Percentiles rank a stretch among this genome's conserved stretches.
Evolutionary conservation across 2,329 filamentous ascomycete genomes (phyloP).

Genomic region (Verticillium zaregamsianum): DNA sequence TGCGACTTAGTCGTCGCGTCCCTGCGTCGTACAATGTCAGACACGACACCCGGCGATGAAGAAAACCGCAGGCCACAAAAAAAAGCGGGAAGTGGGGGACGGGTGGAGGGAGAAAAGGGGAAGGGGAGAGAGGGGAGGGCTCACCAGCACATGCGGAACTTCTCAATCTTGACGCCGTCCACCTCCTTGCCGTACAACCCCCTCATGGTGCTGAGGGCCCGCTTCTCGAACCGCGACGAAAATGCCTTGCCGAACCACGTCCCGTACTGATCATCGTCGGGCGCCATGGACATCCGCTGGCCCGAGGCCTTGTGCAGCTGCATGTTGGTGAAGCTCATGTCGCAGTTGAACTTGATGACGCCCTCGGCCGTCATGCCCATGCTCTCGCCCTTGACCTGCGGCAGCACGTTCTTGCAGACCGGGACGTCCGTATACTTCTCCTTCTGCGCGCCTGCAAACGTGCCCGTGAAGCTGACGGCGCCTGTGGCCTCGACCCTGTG

Average conservation of each 20-base stretch:
- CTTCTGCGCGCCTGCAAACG: conserved; percentile 37
- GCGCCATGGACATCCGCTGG: conserved; percentile 48
- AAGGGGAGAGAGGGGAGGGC: conserved; percentile 5
- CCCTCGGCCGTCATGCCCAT: conserved; percentile 42
- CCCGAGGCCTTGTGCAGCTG: conserved; percentile 40
- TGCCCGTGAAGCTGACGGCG: conserved; percentile 37
- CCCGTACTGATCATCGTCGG: conserved; percentile 36
- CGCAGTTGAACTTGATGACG: conserved; percentile 58
- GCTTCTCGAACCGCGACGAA: conserved; percentile 39
- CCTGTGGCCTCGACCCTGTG: conserved; percentile 53
- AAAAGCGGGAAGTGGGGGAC: neutral
- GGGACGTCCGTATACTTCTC: conserved; percentile 45
- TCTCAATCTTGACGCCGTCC: conserved; percentile 32
- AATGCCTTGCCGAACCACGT: conserved; percentile 34
- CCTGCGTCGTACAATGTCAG: conserved; percentile 30
- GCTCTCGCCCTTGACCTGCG: conserved; percentile 36
- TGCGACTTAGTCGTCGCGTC: conserved; percentile 59
- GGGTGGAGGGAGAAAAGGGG: neutral
- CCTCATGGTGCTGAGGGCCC: conserved; percentile 30
- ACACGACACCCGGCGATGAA: neutral
- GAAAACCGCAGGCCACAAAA: conserved; percentile 15
- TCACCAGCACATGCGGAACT: conserved; percentile 43
- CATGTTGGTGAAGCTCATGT: conserved; percentile 54
- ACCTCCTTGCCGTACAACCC: conserved; percentile 38
- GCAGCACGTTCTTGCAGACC: conserved; percentile 44